Evolutionary conservation across 2,329 filamentous ascomycete genomes (phyloP).

Genomic region (Penicillium psychrosexuale): DNA sequence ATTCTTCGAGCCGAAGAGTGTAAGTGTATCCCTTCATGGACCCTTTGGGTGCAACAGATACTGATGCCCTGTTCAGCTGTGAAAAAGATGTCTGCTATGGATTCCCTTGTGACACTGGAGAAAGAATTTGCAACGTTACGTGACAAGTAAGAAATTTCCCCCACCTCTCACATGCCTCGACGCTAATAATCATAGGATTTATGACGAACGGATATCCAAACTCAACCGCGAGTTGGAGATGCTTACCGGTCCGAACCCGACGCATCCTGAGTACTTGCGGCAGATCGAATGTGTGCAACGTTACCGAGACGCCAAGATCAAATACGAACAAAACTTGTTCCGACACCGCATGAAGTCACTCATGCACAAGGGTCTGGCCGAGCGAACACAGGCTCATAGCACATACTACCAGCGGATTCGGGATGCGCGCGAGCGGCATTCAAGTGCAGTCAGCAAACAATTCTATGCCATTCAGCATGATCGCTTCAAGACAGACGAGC

Average conservation of each 20-base stretch:
- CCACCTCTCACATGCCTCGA: background rate
- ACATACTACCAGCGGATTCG: conserved; percentile 87
- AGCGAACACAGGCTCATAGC: conserved; percentile 79
- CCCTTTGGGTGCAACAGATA: background rate
- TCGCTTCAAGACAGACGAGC: conserved; percentile 72
- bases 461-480: conserved; percentile 93
- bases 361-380: conserved; percentile 71
- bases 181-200: conserved; percentile 58
- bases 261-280: conserved; percentile 86
- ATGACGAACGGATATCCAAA: conserved; percentile 80
- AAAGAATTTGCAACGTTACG: conserved; percentile 84
- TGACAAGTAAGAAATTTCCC: conserved; percentile 50
- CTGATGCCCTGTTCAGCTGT: conserved; percentile 56
- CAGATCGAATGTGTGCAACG: conserved; percentile 86
- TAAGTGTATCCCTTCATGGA: conserved; percentile 30
- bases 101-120: conserved; percentile 76
- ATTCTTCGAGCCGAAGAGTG: conserved; percentile 51
- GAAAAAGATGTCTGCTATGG: conserved; percentile 74
- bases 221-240: conserved; percentile 67
- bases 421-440: conserved; percentile 73
- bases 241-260: conserved; percentile 57
- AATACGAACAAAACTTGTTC: conserved; percentile 69
- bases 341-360: conserved; percentile 71
- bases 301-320: conserved; percentile 74
- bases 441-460: conserved; percentile 79